These are phyloP conservation scores for Sabuloglossum arenarium DNA, from an alignment of 495 filamentous ascomycete genomes.

Conservation along the genomic window DNA sequence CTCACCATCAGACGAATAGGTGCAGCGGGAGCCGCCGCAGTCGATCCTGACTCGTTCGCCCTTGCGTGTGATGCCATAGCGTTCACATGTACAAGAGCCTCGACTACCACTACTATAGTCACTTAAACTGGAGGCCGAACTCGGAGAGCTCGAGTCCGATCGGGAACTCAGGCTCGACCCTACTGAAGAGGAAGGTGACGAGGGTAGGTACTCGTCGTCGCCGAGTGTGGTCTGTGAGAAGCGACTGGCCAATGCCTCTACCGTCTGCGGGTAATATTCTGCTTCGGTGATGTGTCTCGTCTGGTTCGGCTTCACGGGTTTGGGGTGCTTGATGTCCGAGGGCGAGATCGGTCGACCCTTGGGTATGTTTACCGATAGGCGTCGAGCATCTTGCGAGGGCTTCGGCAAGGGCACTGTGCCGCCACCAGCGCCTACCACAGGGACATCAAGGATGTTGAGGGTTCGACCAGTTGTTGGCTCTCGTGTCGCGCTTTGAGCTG, in stretches of 20 bases:
- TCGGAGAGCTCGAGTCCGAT: conserved; percentile 50
- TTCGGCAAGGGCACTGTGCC: neutral
- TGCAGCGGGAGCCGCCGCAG: conserved; percentile 72
- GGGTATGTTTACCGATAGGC: conserved; percentile 38
- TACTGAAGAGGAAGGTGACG: conserved; percentile 43
- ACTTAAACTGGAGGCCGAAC: conserved; percentile 49
- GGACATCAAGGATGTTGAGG: conserved; percentile 61
- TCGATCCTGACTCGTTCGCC: conserved; percentile 86
- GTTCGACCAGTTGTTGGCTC: conserved; percentile 95
- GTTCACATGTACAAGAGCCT: conserved; percentile 60
- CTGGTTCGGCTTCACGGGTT: conserved; percentile 68
- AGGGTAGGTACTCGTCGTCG: conserved; percentile 39
- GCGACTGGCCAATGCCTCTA: conserved; percentile 53
- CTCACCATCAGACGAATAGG: conserved; percentile 40
- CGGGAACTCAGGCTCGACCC: conserved; percentile 59
- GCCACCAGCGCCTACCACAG: conserved; percentile 9
- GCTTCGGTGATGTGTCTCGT: conserved; percentile 65
- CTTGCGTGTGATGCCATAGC: conserved; percentile 87
- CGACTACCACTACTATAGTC: conserved; percentile 37
- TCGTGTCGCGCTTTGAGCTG: conserved; percentile 67
- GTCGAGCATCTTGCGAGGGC: neutral
- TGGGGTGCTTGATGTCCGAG: conserved; percentile 76
- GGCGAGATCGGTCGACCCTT: conserved; percentile 74
- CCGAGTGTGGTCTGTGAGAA: conserved; percentile 49
- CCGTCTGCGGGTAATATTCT: conserved; percentile 40